Base-by-base conservation (phyloP, 169 alveolate species). In the Plasmodium yoelii region DNA sequence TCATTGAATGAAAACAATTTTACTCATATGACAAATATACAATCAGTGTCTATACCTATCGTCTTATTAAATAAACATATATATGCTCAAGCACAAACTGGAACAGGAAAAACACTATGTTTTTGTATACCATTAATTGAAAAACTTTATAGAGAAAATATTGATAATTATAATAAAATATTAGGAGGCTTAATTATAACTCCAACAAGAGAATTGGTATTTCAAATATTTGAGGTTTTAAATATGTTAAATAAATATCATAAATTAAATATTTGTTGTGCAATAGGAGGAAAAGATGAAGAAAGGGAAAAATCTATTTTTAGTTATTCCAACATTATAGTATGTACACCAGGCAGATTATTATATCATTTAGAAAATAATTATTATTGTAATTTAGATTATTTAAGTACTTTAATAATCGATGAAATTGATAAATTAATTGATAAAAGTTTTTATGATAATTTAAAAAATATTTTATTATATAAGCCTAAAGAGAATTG, bases 161-260 rank as follows among this genome's bases (percentile, higher is more conserved):
- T 93, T 90, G 98, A 99, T 44, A 95, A 97, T 18, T 99, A 96
- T 93, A 77, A 77, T 77, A 53, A 69, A 63, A 77, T 77, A 15
- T 77, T 77, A 44, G 88, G 88, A 10, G 98, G 98, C 0, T 89
- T 98, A 34, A 96, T 98, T 47, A 88, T 99, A 44, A 96, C 99
- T 10, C 99, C 99, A 5, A 99, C 99, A 1, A 96, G 99, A 55
- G 99, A 99, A 92, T 93, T 99, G 47, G 99, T 99, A 19, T 94
- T 96, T 44, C 98, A 98, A 93, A 98, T 98, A 18, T 93, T 95
- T 39, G 99, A 98, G 86, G 97, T 97, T 91, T 95, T 98, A 88
- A 95, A 95, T 73, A 95, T 97, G 57, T 97, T 97, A 88, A 98
- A 98, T 22, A 93, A 95, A 19, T 95, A 94, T 84, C 92, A 97